phyloP scores from a whole-genome alignment of 1,139 yeast genomes.

The Zygoascus sp. region DNA sequence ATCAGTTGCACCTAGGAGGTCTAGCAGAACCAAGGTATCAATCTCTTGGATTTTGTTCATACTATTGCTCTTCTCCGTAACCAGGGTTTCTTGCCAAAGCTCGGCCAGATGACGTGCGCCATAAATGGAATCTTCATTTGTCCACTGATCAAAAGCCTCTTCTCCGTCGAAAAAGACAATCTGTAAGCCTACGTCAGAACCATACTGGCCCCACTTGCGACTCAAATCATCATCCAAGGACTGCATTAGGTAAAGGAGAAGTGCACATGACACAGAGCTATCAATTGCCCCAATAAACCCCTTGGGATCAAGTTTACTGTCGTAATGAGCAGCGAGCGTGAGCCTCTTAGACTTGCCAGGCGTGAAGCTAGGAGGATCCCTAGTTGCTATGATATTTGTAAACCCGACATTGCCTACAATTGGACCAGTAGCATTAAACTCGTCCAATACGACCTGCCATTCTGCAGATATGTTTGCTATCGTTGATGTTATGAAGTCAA shows the following conservation, averaged over 20 bases:
- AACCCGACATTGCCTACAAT: constrained; percentile 37
- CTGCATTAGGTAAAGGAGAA: constrained; percentile 44
- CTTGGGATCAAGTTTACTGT: constrained; percentile 44
- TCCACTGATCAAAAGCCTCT: constrained; percentile 51
- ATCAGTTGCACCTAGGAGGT: constrained; percentile 43
- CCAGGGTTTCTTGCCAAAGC: constrained; percentile 31
- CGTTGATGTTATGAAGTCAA: constrained; percentile 35
- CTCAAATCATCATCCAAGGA: constrained; percentile 32
- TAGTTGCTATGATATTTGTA: constrained; percentile 43
- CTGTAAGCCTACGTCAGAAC: constrained; percentile 38
- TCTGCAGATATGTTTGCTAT: constrained; percentile 16
- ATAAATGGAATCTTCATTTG: constrained; percentile 48
- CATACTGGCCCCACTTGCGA: constrained; percentile 24
- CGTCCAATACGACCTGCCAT: constrained; percentile 43
- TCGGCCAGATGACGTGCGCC: constrained; percentile 50
- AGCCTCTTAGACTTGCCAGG: constrained; percentile 33
- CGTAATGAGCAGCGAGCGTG: constrained; percentile 53
- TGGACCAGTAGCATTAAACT: constrained; percentile 40
- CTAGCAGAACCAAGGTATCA: constrained; percentile 46
- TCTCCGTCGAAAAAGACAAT: constrained; percentile 57
- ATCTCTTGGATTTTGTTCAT: constrained; percentile 31
- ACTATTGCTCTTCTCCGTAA: neutral
- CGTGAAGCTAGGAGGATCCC: constrained; percentile 27
- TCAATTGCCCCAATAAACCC: constrained; percentile 59
- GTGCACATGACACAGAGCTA: constrained; percentile 54